Base-by-base conservation (phyloP, 2,329 filamentous ascomycete species). In the Fonsecaea multimorphosa region DNA sequence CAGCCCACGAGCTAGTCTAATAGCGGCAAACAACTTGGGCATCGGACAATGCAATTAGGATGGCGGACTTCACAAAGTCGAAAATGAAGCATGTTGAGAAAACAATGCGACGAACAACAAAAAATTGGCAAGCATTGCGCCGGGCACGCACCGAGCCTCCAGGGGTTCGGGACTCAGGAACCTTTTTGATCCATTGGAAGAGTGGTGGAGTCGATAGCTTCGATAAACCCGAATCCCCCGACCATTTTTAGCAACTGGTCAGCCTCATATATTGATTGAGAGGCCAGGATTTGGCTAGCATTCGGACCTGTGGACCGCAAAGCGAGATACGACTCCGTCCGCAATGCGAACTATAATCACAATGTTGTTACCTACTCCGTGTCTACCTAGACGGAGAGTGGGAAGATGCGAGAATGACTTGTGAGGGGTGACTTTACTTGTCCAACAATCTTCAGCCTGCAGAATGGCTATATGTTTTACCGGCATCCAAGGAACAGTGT, bases 181-280 rank as follows among this genome's bases (percentile, higher is more conserved):
- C 52, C 27, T 22, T 54, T 54, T 24, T 14, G 44, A 24, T 27
- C 19, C 44, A 9, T 49, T 49, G 44, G 16, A 22, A 7, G 51
- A 22, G 29, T 19, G 24, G 31, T 54, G 52, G 31, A 54, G n/a
- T 54, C 27, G 27, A 19, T 54, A 32, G 52, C 52, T 34, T 31
- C 27, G 52, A 31, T 31, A n/a, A 27, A 31, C 53, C 58, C 58
- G 58, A 52, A 22, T n/a, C 27, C 58, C 58, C 57, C 57, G 58
- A 16, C 58, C 58, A 60, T 38, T 52, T 57, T 60, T 52, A 52
- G 58, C 44, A 60, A 60, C 44, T 52, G 44, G 31, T 60, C 58
- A 60, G 58, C 58, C 58, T 53, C 58, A 52, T 32, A 22, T 22
- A 29, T 27, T 40, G n/a, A 40, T 53, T 14, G 19, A 29, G 54